Base-by-base conservation (phyloP, 1,284 basidiomycete genomes). In the Afroboletus lepidellus region DNA sequence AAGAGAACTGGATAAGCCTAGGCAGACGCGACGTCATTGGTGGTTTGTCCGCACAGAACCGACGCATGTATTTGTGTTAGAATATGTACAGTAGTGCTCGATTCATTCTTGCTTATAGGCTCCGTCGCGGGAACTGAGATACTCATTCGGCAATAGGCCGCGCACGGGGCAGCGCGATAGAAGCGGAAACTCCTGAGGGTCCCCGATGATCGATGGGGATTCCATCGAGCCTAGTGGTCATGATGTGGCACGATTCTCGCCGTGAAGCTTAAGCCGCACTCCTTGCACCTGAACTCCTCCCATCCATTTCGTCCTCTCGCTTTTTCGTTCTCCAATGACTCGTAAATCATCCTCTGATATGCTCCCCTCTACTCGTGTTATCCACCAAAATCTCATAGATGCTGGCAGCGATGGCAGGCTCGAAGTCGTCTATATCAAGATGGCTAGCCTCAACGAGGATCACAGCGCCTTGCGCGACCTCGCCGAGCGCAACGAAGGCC, bases 1-100 rank as follows among this genome's bases (percentile, higher is more conserved):
- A 63, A 24, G 54, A 58, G 13, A 67, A 64, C n/a, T 83, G 81
- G 81, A 54, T 74, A 20, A 53, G 57, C 11, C 50, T 74, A 20
- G 52, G 57, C 11, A 50, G 45, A 7, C 49, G 39, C n/a, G 57
- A 57, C 18, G 6, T 58, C 5, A 9, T 58, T 37, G 37, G 39
- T 2, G 46, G 44, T 24, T 12, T 27, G 13, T 18, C 21, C 1
- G 34, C 21, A 11, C 55, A 37, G 44, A 33, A 8, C 16, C 23
- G 18, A 25, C 16, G 24, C 39, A n/a, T 41, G 18, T 25, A 25
- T 11, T 30, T 9, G 27, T 27, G 27, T 5, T 6, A 27, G 5
- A 6, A 27, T 9, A 27, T 9, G 27, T 30, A 8, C 9, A 30
- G 29, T 30, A 12, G 9, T 8, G 29, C 29, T 30, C 6, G 29